Base-by-base conservation (phyloP, 345 rosid species). In the Salix caprea region DNA sequence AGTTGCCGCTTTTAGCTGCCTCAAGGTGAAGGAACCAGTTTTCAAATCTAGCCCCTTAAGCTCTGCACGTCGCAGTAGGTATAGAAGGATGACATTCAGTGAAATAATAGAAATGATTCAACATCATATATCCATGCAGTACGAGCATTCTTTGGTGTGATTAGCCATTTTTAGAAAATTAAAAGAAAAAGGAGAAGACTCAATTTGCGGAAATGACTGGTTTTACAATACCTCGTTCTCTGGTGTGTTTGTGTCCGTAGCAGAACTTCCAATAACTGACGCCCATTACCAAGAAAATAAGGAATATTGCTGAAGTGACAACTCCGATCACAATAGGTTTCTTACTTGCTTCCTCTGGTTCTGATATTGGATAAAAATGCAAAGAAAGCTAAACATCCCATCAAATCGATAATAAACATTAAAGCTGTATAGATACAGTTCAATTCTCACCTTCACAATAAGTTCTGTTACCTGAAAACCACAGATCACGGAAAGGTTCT, bases 221-320 rank as follows among this genome's bases (percentile, higher is more conserved):
- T 34, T 34, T 4, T 66, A 32, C 23, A 1, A 21, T 16, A 76
- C 85, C 85, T 72, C 73, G 64, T 58, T 71, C 50, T 67, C 16
- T 24, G 11, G 15, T 4, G 11, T 40, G 48, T 46, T 78, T 75
- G 11, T 50, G 34, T 68, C 34, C 61, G 40, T n/a, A 62, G 65
- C 67, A 69, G 76, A 64, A 40, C 74, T 71, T 79, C 82, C 80
- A 76, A 54, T 44, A 79, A 56, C 79, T 9, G 67, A 76, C 8
- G 18, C 80, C 75, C 7, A 36, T 5, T 3, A 39, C 67, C 12
- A 76, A 42, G 39, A 67, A 10, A 30, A 70, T 3, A n/a, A 76
- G 12, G n/a, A 52, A 72, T 24, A 37, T n/a, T 54, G 71, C 78
- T 26, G 24, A 10, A 68, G 69, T 66, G 13, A 65, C 36, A 24